phyloP scores from a whole-genome alignment of 2,329 filamentous ascomycete species.

The Knoxdaviesia capensis region DNA sequence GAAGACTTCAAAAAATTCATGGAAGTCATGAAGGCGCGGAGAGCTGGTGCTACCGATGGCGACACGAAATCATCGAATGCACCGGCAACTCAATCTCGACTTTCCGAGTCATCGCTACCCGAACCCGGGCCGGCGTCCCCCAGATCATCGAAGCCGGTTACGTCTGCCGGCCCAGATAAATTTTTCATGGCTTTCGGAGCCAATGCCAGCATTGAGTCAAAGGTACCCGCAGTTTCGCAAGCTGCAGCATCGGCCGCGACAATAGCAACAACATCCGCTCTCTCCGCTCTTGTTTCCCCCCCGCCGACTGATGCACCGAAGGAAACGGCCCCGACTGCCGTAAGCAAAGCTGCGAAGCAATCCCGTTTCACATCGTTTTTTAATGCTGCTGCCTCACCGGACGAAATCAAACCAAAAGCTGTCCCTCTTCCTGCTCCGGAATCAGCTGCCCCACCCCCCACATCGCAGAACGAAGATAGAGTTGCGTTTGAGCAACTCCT shows the following conservation, averaged over 20 bases:
- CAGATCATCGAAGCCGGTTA: slow-evolving; percentile 29
- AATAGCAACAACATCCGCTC: slow-evolving; percentile 17
- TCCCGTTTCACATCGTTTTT: slow-evolving; percentile 81
- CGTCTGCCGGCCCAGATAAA: slow-evolving; percentile 53
- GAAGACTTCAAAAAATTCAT: slow-evolving; percentile 94
- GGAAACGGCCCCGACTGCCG: too few relatives aligned
- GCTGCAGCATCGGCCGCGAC: neutral
- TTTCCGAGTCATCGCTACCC: too few relatives aligned
- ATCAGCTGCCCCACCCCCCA: slow-evolving; percentile 11
- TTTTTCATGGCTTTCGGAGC: slow-evolving; percentile 46
- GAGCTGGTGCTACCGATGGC: too few relatives aligned
- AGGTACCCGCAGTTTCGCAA: slow-evolving; percentile 25
- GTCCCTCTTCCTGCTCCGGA: slow-evolving; percentile 2
- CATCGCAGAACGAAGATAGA: slow-evolving; percentile 46
- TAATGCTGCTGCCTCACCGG: slow-evolving; percentile 19
- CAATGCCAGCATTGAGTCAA: slow-evolving; percentile 21
- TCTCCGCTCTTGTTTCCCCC: slow-evolving; percentile 26
- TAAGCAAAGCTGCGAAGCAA: too few relatives aligned
- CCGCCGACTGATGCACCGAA: slow-evolving; percentile 32
- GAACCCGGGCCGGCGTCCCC: too few relatives aligned
- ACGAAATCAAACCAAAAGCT: slow-evolving; percentile 1
- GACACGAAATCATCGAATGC: too few relatives aligned
- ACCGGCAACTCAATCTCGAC: too few relatives aligned
- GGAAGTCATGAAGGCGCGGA: slow-evolving; percentile 51
- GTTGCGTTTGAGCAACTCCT: slow-evolving; percentile 71